Conservation (phyloP, 2,329 filamentous ascomycete species). For the Atkinsonella hypoxylon region DNA sequence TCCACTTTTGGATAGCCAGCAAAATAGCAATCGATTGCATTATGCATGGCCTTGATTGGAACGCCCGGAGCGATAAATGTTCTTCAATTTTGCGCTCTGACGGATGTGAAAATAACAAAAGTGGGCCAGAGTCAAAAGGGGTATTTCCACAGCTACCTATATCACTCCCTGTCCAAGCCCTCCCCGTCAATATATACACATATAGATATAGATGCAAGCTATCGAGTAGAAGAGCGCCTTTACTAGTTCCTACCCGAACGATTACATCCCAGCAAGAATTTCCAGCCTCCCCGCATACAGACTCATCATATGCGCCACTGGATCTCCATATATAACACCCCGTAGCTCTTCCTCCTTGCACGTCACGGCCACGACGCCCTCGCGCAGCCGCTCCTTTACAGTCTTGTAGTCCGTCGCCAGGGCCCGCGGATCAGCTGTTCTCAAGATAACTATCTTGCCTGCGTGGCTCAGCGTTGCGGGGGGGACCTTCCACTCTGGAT, state of each 20-base stretch:
- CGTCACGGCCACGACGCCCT: slow-evolving; percentile 56
- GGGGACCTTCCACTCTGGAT: slow-evolving; percentile 52
- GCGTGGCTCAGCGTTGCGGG: slow-evolving; percentile 56
- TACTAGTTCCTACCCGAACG: neutral
- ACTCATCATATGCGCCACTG: slow-evolving; percentile 67
- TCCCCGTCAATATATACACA: too few species aligned
- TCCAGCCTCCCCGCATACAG: slow-evolving; percentile 65
- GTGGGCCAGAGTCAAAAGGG: too few species aligned
- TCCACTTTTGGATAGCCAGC: neutral
- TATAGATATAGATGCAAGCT: too few species aligned
- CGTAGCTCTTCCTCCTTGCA: slow-evolving; percentile 57
- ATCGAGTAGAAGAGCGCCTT: neutral
- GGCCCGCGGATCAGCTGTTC: slow-evolving; percentile 32
- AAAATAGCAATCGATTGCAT: slow-evolving; percentile 2
- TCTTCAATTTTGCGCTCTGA: too few species aligned
- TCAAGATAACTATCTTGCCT: slow-evolving; percentile 55
- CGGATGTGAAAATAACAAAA: too few species aligned
- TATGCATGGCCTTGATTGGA: neutral
- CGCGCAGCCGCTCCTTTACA: slow-evolving; percentile 35
- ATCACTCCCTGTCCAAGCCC: too few species aligned
- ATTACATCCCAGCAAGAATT: slow-evolving; percentile 40
- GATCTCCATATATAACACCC: slow-evolving; percentile 68
- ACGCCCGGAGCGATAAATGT: too few species aligned
- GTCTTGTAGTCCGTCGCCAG: slow-evolving; percentile 32
- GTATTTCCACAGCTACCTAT: too few species aligned